phyloP scores from a whole-genome alignment of 768 basidiomycete species.

The Kwoniella bestiolae region DNA sequence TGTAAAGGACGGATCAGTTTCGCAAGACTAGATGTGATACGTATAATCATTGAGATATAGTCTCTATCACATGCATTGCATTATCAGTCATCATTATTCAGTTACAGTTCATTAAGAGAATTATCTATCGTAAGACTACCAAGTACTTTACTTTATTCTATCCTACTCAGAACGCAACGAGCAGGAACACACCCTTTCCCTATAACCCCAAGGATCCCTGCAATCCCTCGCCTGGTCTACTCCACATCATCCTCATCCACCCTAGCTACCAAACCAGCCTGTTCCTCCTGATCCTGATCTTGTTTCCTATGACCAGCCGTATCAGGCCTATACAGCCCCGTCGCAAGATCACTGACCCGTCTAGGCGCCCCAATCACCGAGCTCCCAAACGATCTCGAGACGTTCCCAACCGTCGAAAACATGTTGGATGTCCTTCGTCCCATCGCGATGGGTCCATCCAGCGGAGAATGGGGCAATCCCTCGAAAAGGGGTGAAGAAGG shows the following conservation, averaged over 20 bases:
- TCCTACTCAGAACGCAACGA: no score
- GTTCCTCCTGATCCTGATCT: conserved; percentile 9
- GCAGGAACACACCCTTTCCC: no score
- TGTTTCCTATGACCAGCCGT: background rate
- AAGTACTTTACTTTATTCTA: no score
- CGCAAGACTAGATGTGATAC: no score
- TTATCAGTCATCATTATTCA: no score
- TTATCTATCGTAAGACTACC: no score
- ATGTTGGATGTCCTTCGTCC: conserved; percentile 18
- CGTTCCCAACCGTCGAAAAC: conserved; percentile 33
- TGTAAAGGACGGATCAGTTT: conserved; percentile 26
- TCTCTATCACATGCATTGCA: no score
- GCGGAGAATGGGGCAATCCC: background rate
- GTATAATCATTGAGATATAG: no score
- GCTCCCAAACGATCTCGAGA: conserved; percentile 41
- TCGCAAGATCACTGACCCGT: conserved; percentile 33
- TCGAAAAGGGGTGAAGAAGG: conserved; percentile 13
- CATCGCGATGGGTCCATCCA: background rate
- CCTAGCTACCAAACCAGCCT: conserved; percentile 7
- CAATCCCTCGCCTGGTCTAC: no score
- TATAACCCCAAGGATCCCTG: no score
- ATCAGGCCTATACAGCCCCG: conserved; percentile 20
- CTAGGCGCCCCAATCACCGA: conserved; percentile 44
- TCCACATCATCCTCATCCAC: conserved; percentile 32
- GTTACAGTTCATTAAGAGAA: no score